Evolutionary conservation across 305 asterid species (phyloP), one percentile per base, ranked within the genome.

Genomic region (Fraxinus ornus): DNA sequence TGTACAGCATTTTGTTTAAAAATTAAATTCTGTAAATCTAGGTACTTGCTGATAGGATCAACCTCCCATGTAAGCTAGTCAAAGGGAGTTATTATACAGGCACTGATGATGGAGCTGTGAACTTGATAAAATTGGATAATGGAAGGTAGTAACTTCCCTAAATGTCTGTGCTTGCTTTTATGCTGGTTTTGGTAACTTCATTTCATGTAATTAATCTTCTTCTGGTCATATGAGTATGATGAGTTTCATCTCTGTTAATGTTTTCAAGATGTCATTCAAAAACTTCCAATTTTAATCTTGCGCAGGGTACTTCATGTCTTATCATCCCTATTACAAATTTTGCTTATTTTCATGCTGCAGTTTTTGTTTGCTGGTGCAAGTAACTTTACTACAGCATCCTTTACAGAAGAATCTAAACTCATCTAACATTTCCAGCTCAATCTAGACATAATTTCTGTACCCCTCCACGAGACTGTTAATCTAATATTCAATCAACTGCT

Each of bases 21-120:
- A 72, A 49, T 82, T 74, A 75, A 83, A 81, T 83, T 78, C 33
- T 89, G 86, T 87, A 83, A 72, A 91, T 84, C 82, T 87, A 96
- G 99, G 98, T 96, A 83, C 99, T 96, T 83, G 97, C 98, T 81
- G 99, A 94, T 85, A 90, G 90, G 89, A 89, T 96, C 87, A 91
- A 90, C 90, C 94, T 96, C 83, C 97, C 97, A 24, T 96, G 99
- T 81, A 96, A 89, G 93, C 94, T 96, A 79, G 98, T 96, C 66
- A 96, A 94, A 85, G 99, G 99, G 82, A 96, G 98, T 85, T 93
- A 96, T 84, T 94, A 92, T 87, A 96, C 98, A 66, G 97, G 98
- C 84, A 92, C 98, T 28, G 99, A 96, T 86, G 98, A 96, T 77
- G 99, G 98, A 87, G 99, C 98, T 86, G 97, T 96, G 82, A 93